Evolutionary conservation across 2,329 filamentous ascomycete genomes (phyloP), one percentile per base, ranked within the genome.

Genomic region (Ploettnerulaceae sp.): DNA sequence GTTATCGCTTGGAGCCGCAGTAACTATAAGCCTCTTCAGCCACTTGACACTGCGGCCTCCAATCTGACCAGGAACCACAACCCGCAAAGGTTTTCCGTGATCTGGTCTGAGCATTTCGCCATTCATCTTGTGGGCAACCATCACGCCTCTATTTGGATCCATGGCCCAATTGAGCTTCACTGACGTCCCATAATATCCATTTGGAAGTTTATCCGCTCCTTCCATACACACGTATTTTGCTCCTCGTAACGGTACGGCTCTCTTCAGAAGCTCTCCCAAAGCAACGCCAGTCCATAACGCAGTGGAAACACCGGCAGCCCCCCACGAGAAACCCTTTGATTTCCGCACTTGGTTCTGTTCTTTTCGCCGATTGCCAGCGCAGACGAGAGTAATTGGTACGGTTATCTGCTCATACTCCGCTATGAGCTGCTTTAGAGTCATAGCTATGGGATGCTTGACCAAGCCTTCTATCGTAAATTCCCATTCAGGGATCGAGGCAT

Each of bases 301-400:
- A 0, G 88, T 96, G 0, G 89, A 94, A 5, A 96, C 65, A 18
- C 89, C 90, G 3, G 87, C 89, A 1, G 90, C 74, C 26, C 90
- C 90, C 90, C 90, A 96, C 2, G 89, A 95, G 68, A 96, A 96
- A 0, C 90, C 90, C 59, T 95, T 94, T 1, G 86, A 88, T 65
- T 95, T 95, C 12, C 88, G 77, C 3, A 95, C 86, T 41, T 88
- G 74, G 57, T 96, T 96, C 63, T 95, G 90, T 67, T 96, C 90
- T 68, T 95, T 95, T 24, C 90, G 78, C 49, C 90, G 76, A 65
- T 96, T 96, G 1, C 90, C 90, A 3, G 90, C 90, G 64, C 90
- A 96, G 17, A 95, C 89, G 1, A 96, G 76, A 0, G 90, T 95
- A 49, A 96, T 76, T 0, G 90, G 90, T 48, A 86, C 86, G 2